These are phyloP conservation scores for Tricholoma bakamatsutake DNA, from an alignment of 768 basidiomycete genomes.

Conservation along the genomic window DNA sequence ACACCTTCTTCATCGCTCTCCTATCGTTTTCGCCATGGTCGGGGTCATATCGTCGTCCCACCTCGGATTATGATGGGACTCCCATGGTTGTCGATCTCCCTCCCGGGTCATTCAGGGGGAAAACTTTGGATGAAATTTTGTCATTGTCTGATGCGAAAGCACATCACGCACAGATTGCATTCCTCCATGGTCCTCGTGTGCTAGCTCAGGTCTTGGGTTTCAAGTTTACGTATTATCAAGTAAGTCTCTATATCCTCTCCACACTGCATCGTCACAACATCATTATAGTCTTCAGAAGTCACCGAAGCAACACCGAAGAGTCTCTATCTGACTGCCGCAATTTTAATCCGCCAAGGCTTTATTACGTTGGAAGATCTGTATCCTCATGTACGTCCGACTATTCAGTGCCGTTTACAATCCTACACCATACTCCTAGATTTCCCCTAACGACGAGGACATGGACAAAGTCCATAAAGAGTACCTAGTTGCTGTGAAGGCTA, in stretches of 20 bases:
- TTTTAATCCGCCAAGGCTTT: conserved; percentile 87
- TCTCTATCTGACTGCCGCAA: conserved; percentile 76
- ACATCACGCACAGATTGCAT: conserved; percentile 9
- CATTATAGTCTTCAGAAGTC: conserved; percentile 46
- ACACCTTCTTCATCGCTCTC: conserved; percentile 83
- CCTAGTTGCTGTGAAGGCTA: conserved; percentile 51
- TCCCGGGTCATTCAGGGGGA: conserved; percentile 44
- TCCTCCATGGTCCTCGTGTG: conserved; percentile 45
- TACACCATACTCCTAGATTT: conserved; percentile 39
- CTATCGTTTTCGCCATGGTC: conserved; percentile 87
- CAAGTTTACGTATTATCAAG: conserved; percentile 91
- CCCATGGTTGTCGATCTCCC: conserved; percentile 34
- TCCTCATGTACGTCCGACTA: conserved; percentile 69
- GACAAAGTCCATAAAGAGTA: conserved; percentile 60
- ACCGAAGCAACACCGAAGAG: conserved; percentile 60
- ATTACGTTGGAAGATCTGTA: conserved; percentile 85
- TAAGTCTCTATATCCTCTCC: conserved; percentile 24
- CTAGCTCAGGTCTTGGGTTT: conserved; percentile 95
- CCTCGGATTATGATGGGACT: conserved; percentile 19
- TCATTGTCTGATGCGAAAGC: conserved; percentile 41
- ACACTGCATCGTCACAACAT: not conserved
- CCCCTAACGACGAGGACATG: conserved; percentile 77
- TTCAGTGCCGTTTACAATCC: not conserved
- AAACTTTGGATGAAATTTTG: conserved; percentile 64
- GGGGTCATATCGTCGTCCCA: conserved; percentile 36